Base-by-base conservation (phyloP, 2,329 filamentous ascomycete species). In the Acrocalymma vagum region DNA sequence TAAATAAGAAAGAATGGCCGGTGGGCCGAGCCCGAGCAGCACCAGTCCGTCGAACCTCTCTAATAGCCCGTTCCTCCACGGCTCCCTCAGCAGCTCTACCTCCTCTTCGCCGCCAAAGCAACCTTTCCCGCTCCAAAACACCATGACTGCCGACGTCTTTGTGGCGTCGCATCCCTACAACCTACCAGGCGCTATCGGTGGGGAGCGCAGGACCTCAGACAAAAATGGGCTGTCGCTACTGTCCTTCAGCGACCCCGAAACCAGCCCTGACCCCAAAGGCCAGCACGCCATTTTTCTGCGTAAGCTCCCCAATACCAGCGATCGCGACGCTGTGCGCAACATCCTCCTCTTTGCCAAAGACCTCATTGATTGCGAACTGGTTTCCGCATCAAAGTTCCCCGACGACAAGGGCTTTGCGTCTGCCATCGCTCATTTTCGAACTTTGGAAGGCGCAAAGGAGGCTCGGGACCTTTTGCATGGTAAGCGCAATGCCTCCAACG, bases 291-390 rank as follows among this genome's bases (percentile, higher is more conserved):
- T 86, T 45, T 65, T 82, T 39, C 74, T 86, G 70, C 81, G 81
- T 58, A 81, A 78, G 53, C 72, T 86, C 10, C 81, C 83, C 4
- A 76, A 73, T 44, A 83, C 77, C 60, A 84, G 78, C 28, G 81
- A 77, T 56, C 68, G 74, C 34, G 82, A 85, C 48, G 74, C 79
- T 13, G 73, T 86, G 40, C 77, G 79, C 51, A 83, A 79, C 62
- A 83, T 86, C 73, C 72, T 86, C 5, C 72, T 85, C n/a, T 86
- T 86, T 54, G 81, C 83, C 14, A 81, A 83, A 54, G 82, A 85
- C 48, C 73, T 85, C 32, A 69, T 83, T 32, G 79, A 83, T 48
- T 78, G 78, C 39, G 79, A 83, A 37, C 77, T 86, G 46, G 71
- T 85, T 11, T 68, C 73, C 5, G 47, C 57, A 10, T 72, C 74